phyloP scores from a whole-genome alignment of 805 yeast genomes.

The Candida sonorensis region DNA sequence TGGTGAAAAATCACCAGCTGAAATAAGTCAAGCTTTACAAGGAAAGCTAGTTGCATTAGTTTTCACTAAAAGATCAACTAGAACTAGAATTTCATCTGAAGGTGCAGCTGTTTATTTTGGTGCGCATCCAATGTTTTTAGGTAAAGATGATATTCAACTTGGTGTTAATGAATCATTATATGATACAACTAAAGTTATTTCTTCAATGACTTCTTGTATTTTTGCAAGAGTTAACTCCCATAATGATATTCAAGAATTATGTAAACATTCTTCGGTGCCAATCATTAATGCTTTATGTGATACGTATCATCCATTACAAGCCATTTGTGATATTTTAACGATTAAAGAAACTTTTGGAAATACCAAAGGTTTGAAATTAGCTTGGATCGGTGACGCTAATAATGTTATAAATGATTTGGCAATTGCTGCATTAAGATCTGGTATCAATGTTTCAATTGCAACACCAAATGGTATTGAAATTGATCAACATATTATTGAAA shows the following conservation, averaged over 20 bases:
- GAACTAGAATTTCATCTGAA: slow-evolving; percentile 91
- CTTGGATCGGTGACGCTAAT: slow-evolving; percentile 97
- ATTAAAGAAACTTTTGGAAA: slow-evolving; percentile 69
- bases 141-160: slow-evolving; percentile 92
- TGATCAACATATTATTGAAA: slow-evolving; percentile 43
- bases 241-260: slow-evolving; percentile 70
- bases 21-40: slow-evolving; percentile 42
- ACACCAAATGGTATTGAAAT: slow-evolving; percentile 73
- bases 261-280: slow-evolving; percentile 79
- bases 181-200: slow-evolving; percentile 83
- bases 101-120: slow-evolving; percentile 93
- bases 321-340: slow-evolving; percentile 85
- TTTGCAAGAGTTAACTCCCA: slow-evolving; percentile 94
- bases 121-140: slow-evolving; percentile 93
- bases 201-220: slow-evolving; percentile 94
- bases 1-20: slow-evolving; percentile 36
- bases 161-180: slow-evolving; percentile 91
- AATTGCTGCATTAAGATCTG: slow-evolving; percentile 77
- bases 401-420: slow-evolving; percentile 92
- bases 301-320: slow-evolving; percentile 89
- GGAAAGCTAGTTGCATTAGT: slow-evolving; percentile 82
- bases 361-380: slow-evolving; percentile 58
- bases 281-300: slow-evolving; percentile 93
- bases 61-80: slow-evolving; percentile 87
- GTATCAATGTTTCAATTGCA: slow-evolving; percentile 79